phyloP scores from a whole-genome alignment of 2,329 filamentous ascomycete species.

The Fusarium sp. region DNA sequence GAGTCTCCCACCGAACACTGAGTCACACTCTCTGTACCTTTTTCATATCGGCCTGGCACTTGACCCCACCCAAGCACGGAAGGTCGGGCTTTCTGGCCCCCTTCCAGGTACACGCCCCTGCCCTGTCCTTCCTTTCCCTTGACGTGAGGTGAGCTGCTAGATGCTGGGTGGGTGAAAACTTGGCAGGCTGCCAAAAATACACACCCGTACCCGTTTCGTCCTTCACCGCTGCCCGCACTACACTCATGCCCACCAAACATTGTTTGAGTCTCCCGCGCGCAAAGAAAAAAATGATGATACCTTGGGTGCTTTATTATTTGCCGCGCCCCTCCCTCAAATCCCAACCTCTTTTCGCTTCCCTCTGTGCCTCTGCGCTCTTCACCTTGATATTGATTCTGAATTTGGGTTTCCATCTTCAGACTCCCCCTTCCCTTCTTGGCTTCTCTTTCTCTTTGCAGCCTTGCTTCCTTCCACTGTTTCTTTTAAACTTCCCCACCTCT shows the following conservation, averaged over 20 bases:
- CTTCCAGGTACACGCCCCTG: constrained; percentile 33
- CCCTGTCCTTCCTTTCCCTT: constrained; percentile 8
- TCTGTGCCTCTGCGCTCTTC: constrained; percentile 39
- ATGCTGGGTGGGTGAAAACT: constrained; percentile 27
- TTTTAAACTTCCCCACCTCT: constrained; percentile 27
- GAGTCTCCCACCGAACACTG: constrained; percentile 21
- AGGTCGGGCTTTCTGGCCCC: constrained; percentile 17
- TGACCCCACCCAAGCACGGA: constrained; percentile 35
- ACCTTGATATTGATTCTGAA: constrained; percentile 36
- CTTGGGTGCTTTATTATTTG: constrained; percentile 43
- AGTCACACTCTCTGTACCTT: constrained; percentile 32
- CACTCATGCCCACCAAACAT: constrained; percentile 43
- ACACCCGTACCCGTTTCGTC: constrained; percentile 35
- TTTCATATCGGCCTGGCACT: constrained; percentile 22
- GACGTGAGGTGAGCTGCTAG: constrained; percentile 27
- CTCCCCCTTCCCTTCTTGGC: constrained; percentile 38
- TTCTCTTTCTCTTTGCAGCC: constrained; percentile 37
- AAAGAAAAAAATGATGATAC: constrained; percentile 37
- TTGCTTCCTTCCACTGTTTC: constrained; percentile 30
- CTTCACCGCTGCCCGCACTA: constrained; percentile 37
- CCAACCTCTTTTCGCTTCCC: constrained; percentile 40
- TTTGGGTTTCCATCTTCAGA: constrained; percentile 36
- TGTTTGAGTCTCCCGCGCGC: constrained; percentile 40
- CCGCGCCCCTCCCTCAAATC: constrained; percentile 39
- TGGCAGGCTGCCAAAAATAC: constrained; percentile 39